Conservation (phyloP, 306 rosid species). For the Corylus avellana region DNA sequence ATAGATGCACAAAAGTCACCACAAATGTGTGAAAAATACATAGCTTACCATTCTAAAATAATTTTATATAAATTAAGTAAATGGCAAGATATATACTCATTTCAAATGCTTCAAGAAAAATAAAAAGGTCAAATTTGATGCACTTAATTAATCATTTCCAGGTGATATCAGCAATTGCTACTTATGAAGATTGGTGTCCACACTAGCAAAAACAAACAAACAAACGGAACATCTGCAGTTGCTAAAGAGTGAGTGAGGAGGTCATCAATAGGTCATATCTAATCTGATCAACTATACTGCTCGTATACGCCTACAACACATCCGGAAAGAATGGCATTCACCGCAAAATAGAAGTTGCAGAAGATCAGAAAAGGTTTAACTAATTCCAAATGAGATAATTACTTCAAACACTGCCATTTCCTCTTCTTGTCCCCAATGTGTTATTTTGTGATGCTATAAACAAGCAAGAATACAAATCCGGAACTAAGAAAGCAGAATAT, state of each 20-base stretch:
- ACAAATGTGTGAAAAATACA: not conserved
- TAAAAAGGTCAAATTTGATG: not conserved
- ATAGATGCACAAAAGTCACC: not conserved
- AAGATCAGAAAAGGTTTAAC: conserved; percentile 13
- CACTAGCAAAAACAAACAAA: not conserved
- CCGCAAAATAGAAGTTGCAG: not conserved
- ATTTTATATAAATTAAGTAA: no score
- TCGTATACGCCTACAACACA: not conserved
- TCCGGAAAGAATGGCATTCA: not conserved
- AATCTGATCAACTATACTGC: not conserved
- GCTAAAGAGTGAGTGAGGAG: not conserved
- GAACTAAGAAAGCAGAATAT: not conserved
- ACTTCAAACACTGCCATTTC: conserved; percentile 3
- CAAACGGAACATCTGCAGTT: not conserved
- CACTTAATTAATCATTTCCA: not conserved
- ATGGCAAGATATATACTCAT: no score
- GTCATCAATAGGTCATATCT: not conserved
- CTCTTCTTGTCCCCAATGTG: not conserved
- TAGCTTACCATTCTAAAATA: not conserved
- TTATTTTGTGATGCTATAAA: conserved; percentile 15
- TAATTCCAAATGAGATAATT: conserved; percentile 9
- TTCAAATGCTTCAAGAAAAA: not conserved
- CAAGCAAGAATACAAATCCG: conserved; percentile 3
- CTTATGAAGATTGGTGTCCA: not conserved
- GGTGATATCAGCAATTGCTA: not conserved